Evolutionary conservation across 129 eudicot species (phyloP).

Genomic region (Arctium minus): DNA sequence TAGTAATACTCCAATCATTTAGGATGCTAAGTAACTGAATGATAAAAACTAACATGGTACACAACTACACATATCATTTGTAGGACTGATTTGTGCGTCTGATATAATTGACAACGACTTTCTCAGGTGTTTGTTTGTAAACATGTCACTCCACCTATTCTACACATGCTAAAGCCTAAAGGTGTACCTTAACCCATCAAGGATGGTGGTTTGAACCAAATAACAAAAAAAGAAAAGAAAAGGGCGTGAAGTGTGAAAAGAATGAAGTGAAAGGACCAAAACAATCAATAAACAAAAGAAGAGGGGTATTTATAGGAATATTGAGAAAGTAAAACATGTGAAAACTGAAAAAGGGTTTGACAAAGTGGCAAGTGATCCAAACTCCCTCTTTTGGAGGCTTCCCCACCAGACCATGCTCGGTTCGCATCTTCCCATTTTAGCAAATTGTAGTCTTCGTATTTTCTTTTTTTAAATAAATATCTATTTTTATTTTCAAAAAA

Average conservation of each 20-base stretch:
- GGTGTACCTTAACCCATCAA: background rate
- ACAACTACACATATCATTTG: background rate
- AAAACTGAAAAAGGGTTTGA: conserved; percentile 25
- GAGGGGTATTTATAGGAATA: background rate
- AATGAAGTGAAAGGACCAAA: background rate
- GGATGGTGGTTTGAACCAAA: background rate
- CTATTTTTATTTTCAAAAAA: too few relatives aligned
- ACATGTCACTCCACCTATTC: background rate
- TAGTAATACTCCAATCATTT: background rate
- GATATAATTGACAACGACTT: background rate
- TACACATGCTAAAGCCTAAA: background rate
- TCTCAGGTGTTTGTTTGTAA: background rate
- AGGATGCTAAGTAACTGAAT: too few relatives aligned
- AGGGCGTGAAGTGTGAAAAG: background rate
- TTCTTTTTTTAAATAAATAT: background rate
- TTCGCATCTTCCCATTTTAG: background rate
- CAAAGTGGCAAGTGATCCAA: conserved; percentile 24
- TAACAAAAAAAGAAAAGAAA: background rate
- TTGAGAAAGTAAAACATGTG: conserved; percentile 16
- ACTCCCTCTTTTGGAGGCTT: conserved; percentile 16
- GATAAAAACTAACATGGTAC: background rate
- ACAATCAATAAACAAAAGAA: background rate
- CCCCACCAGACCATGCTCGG: conserved; percentile 6
- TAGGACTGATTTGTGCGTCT: background rate
- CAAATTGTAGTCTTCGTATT: background rate